A percentile compares a stretch with the other conserved stretches of the same genome.
Evolutionary conservation across 163 green algal species (phyloP).

Genomic region (Scenedesmus sp.): DNA sequence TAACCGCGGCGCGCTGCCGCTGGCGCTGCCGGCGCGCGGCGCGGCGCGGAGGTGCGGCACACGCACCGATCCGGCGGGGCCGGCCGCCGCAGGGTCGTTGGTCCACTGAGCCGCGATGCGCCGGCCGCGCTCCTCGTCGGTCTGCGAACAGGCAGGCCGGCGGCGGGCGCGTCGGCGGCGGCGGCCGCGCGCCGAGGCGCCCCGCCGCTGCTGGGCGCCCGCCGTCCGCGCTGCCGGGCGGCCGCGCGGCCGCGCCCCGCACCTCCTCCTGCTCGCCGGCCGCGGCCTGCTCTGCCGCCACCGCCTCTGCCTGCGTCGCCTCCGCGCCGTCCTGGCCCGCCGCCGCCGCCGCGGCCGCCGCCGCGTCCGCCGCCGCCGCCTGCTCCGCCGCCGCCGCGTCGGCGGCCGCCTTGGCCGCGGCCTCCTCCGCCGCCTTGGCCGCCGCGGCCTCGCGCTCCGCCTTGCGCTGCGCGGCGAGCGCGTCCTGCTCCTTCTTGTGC

Average conservation of each 20-base stretch:
- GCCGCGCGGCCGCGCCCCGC: background rate
- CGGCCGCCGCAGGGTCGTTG: conserved; percentile 47
- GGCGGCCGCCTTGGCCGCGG: conserved; percentile 14
- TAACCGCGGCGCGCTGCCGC: no score
- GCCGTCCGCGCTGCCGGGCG: no score
- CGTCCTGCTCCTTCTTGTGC: conserved; percentile 24
- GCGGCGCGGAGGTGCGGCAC: conserved; percentile 9
- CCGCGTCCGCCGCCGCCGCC: conserved; percentile 1
- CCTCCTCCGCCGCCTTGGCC: conserved; percentile 22
- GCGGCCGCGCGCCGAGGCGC: no score
- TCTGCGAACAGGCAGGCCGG: conserved; percentile 51
- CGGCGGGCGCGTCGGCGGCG: no score
- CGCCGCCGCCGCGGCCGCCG: background rate
- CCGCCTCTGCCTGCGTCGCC: no score
- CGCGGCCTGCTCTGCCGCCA: conserved; percentile 4
- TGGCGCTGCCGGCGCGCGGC: background rate
- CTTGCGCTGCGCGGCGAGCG: conserved; percentile 14
- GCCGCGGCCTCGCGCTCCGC: conserved; percentile 6
- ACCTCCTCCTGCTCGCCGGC: background rate
- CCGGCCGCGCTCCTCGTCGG: conserved; percentile 67
- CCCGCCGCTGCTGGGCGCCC: no score
- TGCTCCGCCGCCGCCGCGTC: conserved; percentile 8
- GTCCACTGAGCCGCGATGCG: conserved; percentile 80
- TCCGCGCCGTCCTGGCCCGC: background rate
- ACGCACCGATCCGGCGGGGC: conserved; percentile 6